Evolutionary conservation across 129 eudicot genomes (phyloP).

Genomic region (Helianthus tuberosus): DNA sequence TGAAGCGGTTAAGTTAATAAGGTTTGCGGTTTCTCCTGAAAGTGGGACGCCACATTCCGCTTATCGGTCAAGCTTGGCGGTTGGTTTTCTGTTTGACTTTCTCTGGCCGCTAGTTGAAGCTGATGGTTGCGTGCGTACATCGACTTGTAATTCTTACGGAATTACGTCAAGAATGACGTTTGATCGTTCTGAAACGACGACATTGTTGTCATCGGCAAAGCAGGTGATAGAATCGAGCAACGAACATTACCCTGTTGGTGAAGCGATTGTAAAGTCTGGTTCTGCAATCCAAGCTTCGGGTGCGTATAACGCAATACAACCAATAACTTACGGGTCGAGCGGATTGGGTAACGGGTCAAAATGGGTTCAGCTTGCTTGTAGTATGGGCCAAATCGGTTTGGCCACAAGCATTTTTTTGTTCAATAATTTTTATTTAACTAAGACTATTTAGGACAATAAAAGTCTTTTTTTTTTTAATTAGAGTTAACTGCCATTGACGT

Average conservation of each 20-base stretch:
- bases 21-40: conserved; percentile 51
- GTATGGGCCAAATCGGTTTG: background rate
- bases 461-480: too few relatives aligned
- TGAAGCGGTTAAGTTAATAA: conserved; percentile 59
- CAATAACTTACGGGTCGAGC: background rate
- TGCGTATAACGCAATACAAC: conserved; percentile 34
- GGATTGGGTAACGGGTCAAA: conserved; percentile 2
- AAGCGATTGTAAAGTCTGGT: conserved; percentile 71
- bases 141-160: conserved; percentile 16
- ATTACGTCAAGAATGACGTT: conserved; percentile 7
- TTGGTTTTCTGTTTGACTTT: conserved; percentile 74
- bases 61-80: conserved; percentile 83
- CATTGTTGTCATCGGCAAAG: conserved; percentile 66
- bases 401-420: background rate
- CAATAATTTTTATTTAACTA: background rate
- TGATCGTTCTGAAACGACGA: conserved; percentile 20
- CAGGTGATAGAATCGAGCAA: conserved; percentile 66
- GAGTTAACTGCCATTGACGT: too few relatives aligned
- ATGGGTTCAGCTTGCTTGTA: background rate
- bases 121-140: conserved; percentile 2
- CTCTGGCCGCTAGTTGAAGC: conserved; percentile 46
- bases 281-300: conserved; percentile 97
- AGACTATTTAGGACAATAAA: background rate
- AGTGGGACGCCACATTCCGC: conserved; percentile 60
- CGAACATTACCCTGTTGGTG: conserved; percentile 81